Evolutionary conservation across 1,284 basidiomycete species (phyloP), one percentile per base, ranked within the genome.

Genomic region (Puccinia hordei): DNA sequence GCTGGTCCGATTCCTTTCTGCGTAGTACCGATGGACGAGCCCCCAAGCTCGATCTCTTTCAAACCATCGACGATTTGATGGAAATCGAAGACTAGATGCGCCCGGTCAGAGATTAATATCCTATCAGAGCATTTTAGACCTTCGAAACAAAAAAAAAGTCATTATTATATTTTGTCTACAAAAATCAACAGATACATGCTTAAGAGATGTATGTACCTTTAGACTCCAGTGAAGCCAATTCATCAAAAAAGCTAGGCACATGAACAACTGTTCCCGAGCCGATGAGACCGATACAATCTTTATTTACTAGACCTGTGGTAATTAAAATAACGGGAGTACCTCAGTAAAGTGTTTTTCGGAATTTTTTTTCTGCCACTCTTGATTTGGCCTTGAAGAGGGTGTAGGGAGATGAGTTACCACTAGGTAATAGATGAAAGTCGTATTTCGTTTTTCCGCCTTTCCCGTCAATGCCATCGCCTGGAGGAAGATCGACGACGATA

Each of bases 1-100:
- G 85, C 85, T 79, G 85, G 85, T 68, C 85, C 85, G 66, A 86
- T 86, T 27, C 85, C 85, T 82, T 86, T 86, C 83, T 85, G 85
- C 63, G 85, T 86, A 74, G 85, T 86, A 55, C 85, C 85, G 81
- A 86, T 86, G 81, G 79, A 81, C 10, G 79, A 81, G 9, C 85
- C 85, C 46, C 85, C 85, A 8, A 86, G 84, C 83, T 86, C 85
- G 57, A 86, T 84, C 82, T 86, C 85, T 82, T 86, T 86, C 53
- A 86, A 81, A 24, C 85, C 85, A 80, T 86, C 85, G 44, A 86
- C 85, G 53, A 86, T 85, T 82, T 86, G 85, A 82, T 86, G 85
- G 79, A 86, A 86, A 83, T 86, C 85, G 63, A 86, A 86, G 33
- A 86, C 85, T 61, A 86, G 83, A 82, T 86, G 85, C 44, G 85